These are phyloP conservation scores for Corymbia calophylla DNA, from an alignment of 441 rosid species.

Conservation along the genomic window DNA sequence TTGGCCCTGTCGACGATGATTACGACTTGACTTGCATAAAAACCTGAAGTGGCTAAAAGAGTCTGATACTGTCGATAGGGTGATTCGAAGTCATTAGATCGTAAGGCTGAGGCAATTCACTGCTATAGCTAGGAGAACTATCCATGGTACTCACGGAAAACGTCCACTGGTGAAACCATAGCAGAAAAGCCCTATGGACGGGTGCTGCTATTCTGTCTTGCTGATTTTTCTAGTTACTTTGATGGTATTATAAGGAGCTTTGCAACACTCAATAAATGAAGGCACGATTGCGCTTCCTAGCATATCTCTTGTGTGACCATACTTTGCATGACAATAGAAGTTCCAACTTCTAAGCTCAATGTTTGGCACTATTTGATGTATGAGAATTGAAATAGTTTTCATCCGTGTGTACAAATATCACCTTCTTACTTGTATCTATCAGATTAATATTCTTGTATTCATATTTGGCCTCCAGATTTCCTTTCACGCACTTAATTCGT, in stretches of 20 bases:
- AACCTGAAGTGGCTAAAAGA: not conserved
- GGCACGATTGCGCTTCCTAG: not conserved
- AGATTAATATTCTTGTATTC: not conserved
- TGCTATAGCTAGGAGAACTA: not conserved
- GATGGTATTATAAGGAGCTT: not conserved
- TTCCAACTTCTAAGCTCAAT: not conserved
- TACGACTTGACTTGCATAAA: not conserved
- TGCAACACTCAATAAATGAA: not conserved
- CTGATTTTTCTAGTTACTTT: not conserved
- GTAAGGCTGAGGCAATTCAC: fast-evolving
- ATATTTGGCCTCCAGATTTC: conserved; percentile 30
- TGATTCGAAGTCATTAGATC: not conserved
- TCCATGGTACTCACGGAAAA: not conserved
- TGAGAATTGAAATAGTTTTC: fast-evolving
- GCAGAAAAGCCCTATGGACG: not conserved
- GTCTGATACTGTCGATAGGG: not conserved
- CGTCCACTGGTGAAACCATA: not conserved
- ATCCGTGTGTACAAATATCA: not conserved
- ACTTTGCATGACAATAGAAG: not conserved
- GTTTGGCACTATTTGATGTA: not conserved
- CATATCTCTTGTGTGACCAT: not conserved
- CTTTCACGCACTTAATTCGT: conserved; percentile 68
- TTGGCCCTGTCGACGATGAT: not conserved
- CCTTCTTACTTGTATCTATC: not conserved
- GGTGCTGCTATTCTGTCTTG: not conserved